These are phyloP conservation scores for Cardamine occulta DNA, from an alignment of 345 rosid genomes.

Conservation along the genomic window DNA sequence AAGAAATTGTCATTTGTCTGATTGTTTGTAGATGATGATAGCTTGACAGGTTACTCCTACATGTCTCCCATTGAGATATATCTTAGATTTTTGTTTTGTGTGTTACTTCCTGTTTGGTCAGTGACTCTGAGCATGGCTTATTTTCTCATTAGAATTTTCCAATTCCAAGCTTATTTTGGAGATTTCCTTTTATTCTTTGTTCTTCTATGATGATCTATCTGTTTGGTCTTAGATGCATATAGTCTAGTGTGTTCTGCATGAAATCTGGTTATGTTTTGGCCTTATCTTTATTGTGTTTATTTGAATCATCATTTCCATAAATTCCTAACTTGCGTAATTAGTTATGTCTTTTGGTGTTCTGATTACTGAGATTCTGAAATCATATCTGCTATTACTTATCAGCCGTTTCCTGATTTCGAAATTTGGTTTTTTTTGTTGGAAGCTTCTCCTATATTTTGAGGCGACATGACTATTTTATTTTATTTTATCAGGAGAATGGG, in stretches of 20 bases:
- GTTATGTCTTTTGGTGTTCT: not conserved
- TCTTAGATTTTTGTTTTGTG: not conserved
- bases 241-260: conserved; percentile 2
- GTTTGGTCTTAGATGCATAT: not conserved
- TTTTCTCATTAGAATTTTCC: not conserved
- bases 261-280: conserved; percentile 8
- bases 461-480: conserved; percentile 4
- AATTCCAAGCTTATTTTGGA: not conserved
- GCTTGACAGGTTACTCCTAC: not conserved
- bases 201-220: conserved; percentile 9
- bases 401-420: not conserved
- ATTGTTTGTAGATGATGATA: conserved; percentile 21
- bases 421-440: not conserved
- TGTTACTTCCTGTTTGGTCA: not conserved
- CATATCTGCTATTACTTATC: not conserved
- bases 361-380: conserved; percentile 2
- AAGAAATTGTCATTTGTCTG: not conserved
- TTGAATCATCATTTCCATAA: not conserved
- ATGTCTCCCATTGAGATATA: not conserved
- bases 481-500: conserved; percentile 41
- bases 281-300: not conserved
- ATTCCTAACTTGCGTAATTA: not conserved
- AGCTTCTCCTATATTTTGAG: not conserved
- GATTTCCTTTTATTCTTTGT: not conserved
- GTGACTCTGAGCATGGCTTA: not conserved